Evolutionary conservation across 768 basidiomycete species (phyloP).

Genomic region (Multifurca ochricompacta): DNA sequence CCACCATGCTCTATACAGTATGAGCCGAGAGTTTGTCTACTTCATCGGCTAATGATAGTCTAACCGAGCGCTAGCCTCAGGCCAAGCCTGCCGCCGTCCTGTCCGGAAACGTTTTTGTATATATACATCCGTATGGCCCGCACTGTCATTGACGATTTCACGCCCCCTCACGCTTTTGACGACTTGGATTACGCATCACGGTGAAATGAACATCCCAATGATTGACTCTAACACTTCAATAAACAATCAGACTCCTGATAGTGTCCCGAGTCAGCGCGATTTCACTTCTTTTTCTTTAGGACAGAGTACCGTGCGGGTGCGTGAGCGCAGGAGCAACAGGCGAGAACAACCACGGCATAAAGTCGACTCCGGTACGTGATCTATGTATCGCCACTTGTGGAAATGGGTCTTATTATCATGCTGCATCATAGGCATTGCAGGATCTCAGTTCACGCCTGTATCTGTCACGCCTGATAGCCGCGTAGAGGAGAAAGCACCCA

Average conservation of each 20-base stretch:
- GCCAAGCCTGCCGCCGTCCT: not conserved
- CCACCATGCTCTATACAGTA: too few species aligned
- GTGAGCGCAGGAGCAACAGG: not conserved
- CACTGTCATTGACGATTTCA: too few species aligned
- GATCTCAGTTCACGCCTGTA: not conserved
- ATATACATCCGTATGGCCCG: not conserved
- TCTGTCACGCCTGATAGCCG: not conserved
- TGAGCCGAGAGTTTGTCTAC: too few species aligned
- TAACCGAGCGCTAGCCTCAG: not conserved
- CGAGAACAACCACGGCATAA: not conserved
- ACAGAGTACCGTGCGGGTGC: not conserved
- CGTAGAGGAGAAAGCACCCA: not conserved
- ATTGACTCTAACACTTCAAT: not conserved
- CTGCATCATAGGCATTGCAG: not conserved
- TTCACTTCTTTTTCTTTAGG: not conserved
- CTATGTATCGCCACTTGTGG: not conserved
- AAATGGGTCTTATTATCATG: not conserved
- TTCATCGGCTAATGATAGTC: not conserved
- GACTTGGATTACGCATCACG: not conserved
- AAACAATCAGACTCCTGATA: not conserved
- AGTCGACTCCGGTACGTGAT: not conserved
- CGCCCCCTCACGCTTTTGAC: conserved; percentile 2
- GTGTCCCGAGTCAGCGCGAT: not conserved
- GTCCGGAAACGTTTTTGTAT: not conserved
- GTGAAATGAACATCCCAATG: conserved; percentile 2